These are phyloP conservation scores for Ilyonectria mors-panacis DNA, from an alignment of 2,329 filamentous ascomycete genomes.

Conservation along the genomic window DNA sequence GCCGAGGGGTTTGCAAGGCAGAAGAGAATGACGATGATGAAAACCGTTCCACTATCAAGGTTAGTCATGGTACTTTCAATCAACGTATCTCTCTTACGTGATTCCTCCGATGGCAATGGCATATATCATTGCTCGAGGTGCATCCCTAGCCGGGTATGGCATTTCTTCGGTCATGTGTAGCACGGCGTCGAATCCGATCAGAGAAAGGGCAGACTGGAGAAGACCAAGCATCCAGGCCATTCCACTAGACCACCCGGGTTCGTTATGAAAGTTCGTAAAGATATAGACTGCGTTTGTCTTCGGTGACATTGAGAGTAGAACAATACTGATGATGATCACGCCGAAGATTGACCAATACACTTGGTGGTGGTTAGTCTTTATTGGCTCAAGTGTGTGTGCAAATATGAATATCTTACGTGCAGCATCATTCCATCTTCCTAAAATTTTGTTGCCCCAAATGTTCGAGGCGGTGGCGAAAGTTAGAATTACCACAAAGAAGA, in stretches of 20 bases:
- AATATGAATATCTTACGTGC: conserved; percentile 49
- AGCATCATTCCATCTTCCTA: conserved; percentile 58
- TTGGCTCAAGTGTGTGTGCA: neutral
- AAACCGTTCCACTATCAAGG: conserved; percentile 49
- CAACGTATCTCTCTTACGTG: conserved; percentile 49
- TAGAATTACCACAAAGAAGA: conserved; percentile 53
- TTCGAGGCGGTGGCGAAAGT: conserved; percentile 48
- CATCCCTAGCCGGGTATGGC: conserved; percentile 57
- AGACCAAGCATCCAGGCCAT: conserved; percentile 63
- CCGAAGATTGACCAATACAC: conserved; percentile 60
- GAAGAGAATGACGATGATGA: conserved; percentile 60
- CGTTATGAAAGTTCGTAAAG: conserved; percentile 60
- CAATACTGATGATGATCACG: conserved; percentile 60
- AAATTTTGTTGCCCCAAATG: conserved; percentile 58
- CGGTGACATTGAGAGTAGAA: conserved; percentile 55
- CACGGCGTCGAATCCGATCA: conserved; percentile 60
- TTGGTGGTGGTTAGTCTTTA: conserved; percentile 19
- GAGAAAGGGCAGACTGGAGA: conserved; percentile 55
- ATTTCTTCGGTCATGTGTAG: conserved; percentile 55
- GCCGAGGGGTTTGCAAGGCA: conserved; percentile 55
- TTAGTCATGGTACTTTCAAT: neutral
- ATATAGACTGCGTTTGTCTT: conserved; percentile 60
- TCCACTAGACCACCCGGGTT: conserved; percentile 61
- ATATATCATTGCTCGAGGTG: conserved; percentile 60
- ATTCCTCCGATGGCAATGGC: conserved; percentile 59